Percentiles rank a stretch among this genome's conserved stretches.
Evolutionary conservation across 345 rosid species (phyloP).

Genomic region (Aquilaria malaccensis): DNA sequence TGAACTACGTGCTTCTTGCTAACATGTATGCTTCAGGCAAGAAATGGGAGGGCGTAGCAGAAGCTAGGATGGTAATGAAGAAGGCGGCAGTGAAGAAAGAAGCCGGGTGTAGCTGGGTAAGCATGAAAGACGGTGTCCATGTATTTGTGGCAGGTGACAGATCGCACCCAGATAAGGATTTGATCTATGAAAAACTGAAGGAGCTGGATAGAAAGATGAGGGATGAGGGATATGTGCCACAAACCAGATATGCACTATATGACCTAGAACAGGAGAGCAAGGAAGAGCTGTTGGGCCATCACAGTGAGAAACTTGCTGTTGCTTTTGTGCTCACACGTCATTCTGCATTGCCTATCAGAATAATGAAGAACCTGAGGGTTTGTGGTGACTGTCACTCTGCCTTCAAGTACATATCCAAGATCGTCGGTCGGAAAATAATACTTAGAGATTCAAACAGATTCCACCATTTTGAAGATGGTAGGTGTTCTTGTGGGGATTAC

Average conservation of each 20-base stretch:
- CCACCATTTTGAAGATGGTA: constrained; percentile 79
- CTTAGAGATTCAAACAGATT: constrained; percentile 82
- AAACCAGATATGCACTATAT: constrained; percentile 61
- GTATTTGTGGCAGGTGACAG: constrained; percentile 80
- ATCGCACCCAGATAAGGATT: constrained; percentile 52
- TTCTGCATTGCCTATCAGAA: constrained; percentile 66
- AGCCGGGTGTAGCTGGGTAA: constrained; percentile 95
- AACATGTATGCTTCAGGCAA: constrained; percentile 88
- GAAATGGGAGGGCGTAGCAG: constrained; percentile 73
- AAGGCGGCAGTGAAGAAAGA: constrained; percentile 75
- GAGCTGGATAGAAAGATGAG: constrained; percentile 68
- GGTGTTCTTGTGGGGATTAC: constrained; percentile 77
- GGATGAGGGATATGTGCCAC: constrained; percentile 74
- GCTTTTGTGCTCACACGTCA: constrained; percentile 62
- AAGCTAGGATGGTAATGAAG: constrained; percentile 66
- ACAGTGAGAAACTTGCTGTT: constrained; percentile 87
- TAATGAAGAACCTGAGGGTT: constrained; percentile 87
- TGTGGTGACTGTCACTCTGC: constrained; percentile 87
- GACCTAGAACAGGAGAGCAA: constrained; percentile 81
- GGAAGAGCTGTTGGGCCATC: constrained; percentile 77
- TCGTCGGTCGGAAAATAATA: constrained; percentile 50
- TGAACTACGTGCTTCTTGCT: constrained; percentile 78
- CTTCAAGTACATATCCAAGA: constrained; percentile 73
- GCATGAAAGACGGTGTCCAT: constrained; percentile 88
- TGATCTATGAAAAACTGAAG: constrained; percentile 61